A percentile compares a stretch with the other conserved stretches of the same genome.
These are phyloP conservation scores for Dactylellina parvicollis DNA, from an alignment of 2,329 filamentous ascomycete species.

Conservation along the genomic window DNA sequence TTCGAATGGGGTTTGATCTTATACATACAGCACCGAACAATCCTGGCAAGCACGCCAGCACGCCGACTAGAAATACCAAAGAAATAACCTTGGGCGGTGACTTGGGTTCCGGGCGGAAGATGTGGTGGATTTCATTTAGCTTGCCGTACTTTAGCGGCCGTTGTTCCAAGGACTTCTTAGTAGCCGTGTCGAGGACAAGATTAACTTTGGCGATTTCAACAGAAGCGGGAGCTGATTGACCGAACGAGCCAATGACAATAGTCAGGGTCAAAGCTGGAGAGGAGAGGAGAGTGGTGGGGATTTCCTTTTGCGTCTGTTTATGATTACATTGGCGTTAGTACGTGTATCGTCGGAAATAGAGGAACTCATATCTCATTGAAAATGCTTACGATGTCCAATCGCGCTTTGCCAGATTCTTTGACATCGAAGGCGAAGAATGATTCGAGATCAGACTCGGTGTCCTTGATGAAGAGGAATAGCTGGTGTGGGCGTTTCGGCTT, in stretches of 20 bases:
- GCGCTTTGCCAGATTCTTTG: slow-evolving; percentile 84
- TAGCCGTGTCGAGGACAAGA: slow-evolving; percentile 70
- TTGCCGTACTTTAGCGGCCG: slow-evolving; percentile 81
- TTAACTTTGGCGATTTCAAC: slow-evolving; percentile 68
- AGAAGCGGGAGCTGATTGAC: slow-evolving; percentile 76
- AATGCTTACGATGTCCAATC: slow-evolving; percentile 77
- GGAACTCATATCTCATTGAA: neutral
- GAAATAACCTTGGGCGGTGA: slow-evolving; percentile 84
- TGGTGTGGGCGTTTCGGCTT: slow-evolving; percentile 88
- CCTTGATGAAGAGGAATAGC: slow-evolving; percentile 85
- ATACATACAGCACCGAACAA: slow-evolving; percentile 73
- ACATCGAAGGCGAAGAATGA: slow-evolving; percentile 84
- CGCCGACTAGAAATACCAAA: slow-evolving; percentile 76
- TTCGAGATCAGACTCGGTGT: slow-evolving; percentile 79
- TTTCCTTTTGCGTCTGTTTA: slow-evolving; percentile 81
- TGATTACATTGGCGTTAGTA: slow-evolving; percentile 1
- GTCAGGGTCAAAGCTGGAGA: slow-evolving; percentile 78
- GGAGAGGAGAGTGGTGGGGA: slow-evolving; percentile 82
- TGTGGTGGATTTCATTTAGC: slow-evolving; percentile 86
- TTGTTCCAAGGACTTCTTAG: slow-evolving; percentile 64
- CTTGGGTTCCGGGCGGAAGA: slow-evolving; percentile 81
- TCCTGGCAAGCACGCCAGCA: slow-evolving; percentile 77
- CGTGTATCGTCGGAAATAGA: neutral
- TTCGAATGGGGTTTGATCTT: neutral
- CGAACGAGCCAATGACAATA: slow-evolving; percentile 86